These are phyloP conservation scores for Solanum chilense DNA, from an alignment of 257 asterid species.

Conservation along the genomic window DNA sequence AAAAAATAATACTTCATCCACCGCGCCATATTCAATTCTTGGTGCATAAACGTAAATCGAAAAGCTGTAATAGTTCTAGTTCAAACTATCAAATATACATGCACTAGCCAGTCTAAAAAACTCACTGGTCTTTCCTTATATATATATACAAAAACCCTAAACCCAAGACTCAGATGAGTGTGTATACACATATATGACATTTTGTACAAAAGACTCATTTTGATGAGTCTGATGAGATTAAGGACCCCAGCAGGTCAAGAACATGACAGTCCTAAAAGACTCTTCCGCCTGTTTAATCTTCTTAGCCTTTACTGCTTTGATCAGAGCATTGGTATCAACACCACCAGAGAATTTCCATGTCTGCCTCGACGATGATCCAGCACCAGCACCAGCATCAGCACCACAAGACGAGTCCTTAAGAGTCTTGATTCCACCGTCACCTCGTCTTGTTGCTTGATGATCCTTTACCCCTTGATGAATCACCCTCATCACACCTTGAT, in stretches of 20 bases:
- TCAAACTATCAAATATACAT: neutral
- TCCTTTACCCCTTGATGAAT: slow-evolving; percentile 56
- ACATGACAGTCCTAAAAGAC: slow-evolving; percentile 52
- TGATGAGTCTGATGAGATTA: neutral
- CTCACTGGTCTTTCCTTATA: neutral
- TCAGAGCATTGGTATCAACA: slow-evolving; percentile 6
- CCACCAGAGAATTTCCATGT: slow-evolving; percentile 23
- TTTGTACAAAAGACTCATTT: neutral
- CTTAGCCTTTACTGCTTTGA: slow-evolving; percentile 8
- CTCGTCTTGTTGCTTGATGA: slow-evolving; percentile 19
- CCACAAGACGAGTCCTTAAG: slow-evolving; percentile 12
- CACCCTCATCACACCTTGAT: slow-evolving; percentile 18
- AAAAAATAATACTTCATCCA: too few species aligned
- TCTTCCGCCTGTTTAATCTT: slow-evolving; percentile 39
- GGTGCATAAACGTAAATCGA: neutral
- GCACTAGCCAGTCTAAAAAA: neutral
- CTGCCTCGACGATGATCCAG: slow-evolving; percentile 9
- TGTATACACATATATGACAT: neutral
- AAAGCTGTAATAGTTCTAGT: neutral
- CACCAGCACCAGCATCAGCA: too few species aligned
- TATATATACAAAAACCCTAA: neutral
- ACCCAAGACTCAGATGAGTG: neutral
- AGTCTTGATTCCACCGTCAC: slow-evolving; percentile 6
- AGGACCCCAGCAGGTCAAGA: slow-evolving; percentile 69
- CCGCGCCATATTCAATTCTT: too few species aligned